Base-by-base conservation (phyloP, 345 rosid species). In the Eucalyptus sp. region DNA sequence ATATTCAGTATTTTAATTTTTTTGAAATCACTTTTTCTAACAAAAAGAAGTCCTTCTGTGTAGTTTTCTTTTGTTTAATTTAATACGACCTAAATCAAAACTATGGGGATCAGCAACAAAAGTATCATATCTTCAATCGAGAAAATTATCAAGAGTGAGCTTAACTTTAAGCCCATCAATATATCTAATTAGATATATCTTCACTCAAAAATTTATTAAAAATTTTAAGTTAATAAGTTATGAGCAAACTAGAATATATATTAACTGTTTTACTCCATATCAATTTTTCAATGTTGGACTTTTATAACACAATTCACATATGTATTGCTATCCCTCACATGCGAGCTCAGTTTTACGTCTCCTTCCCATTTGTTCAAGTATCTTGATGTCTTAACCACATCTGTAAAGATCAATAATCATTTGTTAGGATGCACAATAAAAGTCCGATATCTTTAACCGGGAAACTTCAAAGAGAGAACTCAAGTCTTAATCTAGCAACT, bases 261-360 rank as follows among this genome's bases (percentile, higher is more conserved):
- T 64, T 7, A 7, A 64, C 0, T 13, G 20, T 16, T 64, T 9
- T 15, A 7, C 5, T 6, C 20, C 9, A 64, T 4, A 64, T 7
- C 0, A 29, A 64, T 13, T 64, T 13, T n/a, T n/a, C 37, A 64
- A n/a, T 29, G 10, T 64, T 13, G 71, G n/a, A 29, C 37, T 64
- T 64, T 64, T 64, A 31, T n/a, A 64, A n/a, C 9, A 29, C 13
- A 64, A 64, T 13, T 29, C 15, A n/a, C 5, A n/a, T 0, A 2
- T 64, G 15, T 9, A 56, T 56, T 24, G 27, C 62, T 2, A 56
- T 56, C 3, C 3, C 62, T 24, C 2, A 56, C 27, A 56, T 22
- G 29, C 0, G 13, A 56, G 27, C 62, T 56, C 0, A 22, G 1
- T 22, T 20, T 24, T 56, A 56, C 0, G 1, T 56, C 62, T 56